Percentiles rank a stretch among this genome's conserved stretches.
Evolutionary conservation across 2,329 filamentous ascomycete species (phyloP).

Genomic region (Chaetomium olivaceum): DNA sequence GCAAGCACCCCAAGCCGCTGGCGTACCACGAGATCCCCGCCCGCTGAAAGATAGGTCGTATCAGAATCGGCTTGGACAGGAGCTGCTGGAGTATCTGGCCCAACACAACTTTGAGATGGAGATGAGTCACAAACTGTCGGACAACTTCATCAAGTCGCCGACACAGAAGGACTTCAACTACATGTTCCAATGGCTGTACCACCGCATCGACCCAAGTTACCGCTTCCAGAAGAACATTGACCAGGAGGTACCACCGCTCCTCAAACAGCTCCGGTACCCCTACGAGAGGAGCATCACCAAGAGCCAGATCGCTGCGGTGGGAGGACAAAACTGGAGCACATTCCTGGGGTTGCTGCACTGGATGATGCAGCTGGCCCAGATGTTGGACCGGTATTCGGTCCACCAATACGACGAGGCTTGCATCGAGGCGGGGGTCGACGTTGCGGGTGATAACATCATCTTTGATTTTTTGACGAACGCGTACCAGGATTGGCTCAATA

Average conservation of each 20-base stretch:
- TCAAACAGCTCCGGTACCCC: conserved; percentile 92
- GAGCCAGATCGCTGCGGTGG: conserved; percentile 90
- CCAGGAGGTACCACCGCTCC: conserved; percentile 85
- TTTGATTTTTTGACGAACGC: conserved; percentile 88
- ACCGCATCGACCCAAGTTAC: conserved; percentile 91
- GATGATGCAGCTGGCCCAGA: conserved; percentile 97
- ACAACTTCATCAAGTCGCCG: conserved; percentile 87
- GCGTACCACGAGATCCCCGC: conserved; percentile 82
- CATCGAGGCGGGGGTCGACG: conserved; percentile 81
- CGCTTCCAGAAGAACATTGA: conserved; percentile 93
- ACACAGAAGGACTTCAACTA: conserved; percentile 98
- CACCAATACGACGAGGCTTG: conserved; percentile 90
- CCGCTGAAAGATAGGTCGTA: conserved; percentile 79
- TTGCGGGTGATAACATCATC: conserved; percentile 87
- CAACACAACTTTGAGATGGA: conserved; percentile 97
- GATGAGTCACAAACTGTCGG: conserved; percentile 90
- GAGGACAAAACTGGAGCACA: conserved; percentile 94
- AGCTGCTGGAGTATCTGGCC: conserved; percentile 87
- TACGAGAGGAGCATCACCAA: conserved; percentile 96
- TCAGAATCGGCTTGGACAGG: conserved; percentile 80
- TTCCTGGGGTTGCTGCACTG: conserved; percentile 94
- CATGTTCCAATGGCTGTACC: conserved; percentile 98
- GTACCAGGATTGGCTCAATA: conserved; percentile 90
- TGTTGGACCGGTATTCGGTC: conserved; percentile 79
- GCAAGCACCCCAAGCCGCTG: conserved; percentile 76